These are phyloP conservation scores for Laburnicola sp. DNA, from an alignment of 2,329 filamentous ascomycete genomes.

Conservation along the genomic window DNA sequence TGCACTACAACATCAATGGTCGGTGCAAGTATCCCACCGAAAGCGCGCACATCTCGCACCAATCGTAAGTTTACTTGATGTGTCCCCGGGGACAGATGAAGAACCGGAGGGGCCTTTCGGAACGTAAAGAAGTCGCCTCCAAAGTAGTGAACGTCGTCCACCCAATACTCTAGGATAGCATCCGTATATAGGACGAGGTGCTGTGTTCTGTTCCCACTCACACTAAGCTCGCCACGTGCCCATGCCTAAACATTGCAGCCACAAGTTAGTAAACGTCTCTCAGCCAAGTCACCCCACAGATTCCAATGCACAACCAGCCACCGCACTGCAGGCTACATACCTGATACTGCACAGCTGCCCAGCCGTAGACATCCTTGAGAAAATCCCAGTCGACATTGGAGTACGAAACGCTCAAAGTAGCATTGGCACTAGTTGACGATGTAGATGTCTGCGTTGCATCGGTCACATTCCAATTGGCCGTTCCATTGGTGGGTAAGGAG, in stretches of 20 bases:
- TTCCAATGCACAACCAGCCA: too few relatives aligned
- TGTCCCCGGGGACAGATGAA: constrained; percentile 54
- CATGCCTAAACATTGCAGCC: constrained; percentile 44
- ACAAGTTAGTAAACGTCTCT: too few relatives aligned
- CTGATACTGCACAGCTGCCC: constrained; percentile 62
- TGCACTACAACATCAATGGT: constrained; percentile 47
- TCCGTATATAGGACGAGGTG: constrained; percentile 52
- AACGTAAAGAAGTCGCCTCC: constrained; percentile 62
- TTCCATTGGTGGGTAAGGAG: constrained; percentile 56
- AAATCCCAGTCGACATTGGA: constrained; percentile 58
- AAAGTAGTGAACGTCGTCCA: constrained; percentile 57
- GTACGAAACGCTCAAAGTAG: constrained; percentile 52
- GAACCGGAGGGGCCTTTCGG: constrained; percentile 53
- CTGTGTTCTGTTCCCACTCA: constrained; percentile 40
- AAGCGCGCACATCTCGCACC: constrained; percentile 59
- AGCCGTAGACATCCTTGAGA: constrained; percentile 60
- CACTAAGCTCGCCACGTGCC: constrained; percentile 55
- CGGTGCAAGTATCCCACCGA: constrained; percentile 56
- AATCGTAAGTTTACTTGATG: constrained; percentile 59
- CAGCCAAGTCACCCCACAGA: too few relatives aligned
- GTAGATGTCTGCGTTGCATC: constrained; percentile 37
- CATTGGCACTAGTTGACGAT: constrained; percentile 36
- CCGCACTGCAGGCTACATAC: too few relatives aligned
- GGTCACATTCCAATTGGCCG: constrained; percentile 53
- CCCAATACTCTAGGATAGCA: constrained; percentile 56